phyloP scores from a whole-genome alignment of 192 early-diverging fungal species.

The Coemansia sp. region DNA sequence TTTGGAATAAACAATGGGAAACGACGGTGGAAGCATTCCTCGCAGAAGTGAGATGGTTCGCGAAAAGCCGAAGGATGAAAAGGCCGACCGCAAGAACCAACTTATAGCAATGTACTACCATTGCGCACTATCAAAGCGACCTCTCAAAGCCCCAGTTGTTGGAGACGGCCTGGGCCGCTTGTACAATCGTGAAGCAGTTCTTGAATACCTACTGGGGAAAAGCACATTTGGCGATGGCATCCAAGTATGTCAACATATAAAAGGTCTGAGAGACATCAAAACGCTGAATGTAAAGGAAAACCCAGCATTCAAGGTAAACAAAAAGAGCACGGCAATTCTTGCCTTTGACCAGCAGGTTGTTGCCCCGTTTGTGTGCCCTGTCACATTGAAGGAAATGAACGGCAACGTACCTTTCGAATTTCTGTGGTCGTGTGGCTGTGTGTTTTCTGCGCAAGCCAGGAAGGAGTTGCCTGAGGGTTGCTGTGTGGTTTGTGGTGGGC shows the following conservation, averaged over 20 bases:
- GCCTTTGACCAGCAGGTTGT: slow-evolving; percentile 18
- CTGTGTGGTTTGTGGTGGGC: slow-evolving; percentile 28
- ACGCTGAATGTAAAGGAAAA: slow-evolving; percentile 22
- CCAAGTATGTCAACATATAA: slow-evolving; percentile 35
- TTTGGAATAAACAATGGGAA: slow-evolving; percentile 38
- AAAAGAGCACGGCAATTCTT: neutral
- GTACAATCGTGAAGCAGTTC: slow-evolving; percentile 71
- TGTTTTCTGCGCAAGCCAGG: slow-evolving; percentile 41
- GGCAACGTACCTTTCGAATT: slow-evolving; percentile 46
- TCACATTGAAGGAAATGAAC: slow-evolving; percentile 55
- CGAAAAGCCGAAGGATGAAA: slow-evolving; percentile 47
- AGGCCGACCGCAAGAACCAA: slow-evolving; percentile 25
- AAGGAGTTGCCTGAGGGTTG: slow-evolving; percentile 24
- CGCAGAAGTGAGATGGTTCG: slow-evolving; percentile 53
- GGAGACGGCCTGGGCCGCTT: slow-evolving; percentile 62
- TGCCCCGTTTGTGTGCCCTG: slow-evolving; percentile 48
- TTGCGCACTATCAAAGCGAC: slow-evolving; percentile 52
- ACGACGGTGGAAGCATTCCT: slow-evolving; percentile 57
- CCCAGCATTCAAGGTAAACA: slow-evolving; percentile 5
- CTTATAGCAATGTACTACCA: slow-evolving; percentile 24
- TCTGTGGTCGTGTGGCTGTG: slow-evolving; percentile 49
- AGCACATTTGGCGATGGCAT: slow-evolving; percentile 64
- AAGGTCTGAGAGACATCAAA: slow-evolving; percentile 23
- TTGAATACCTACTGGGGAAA: slow-evolving; percentile 61
- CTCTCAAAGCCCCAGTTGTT: slow-evolving; percentile 63